These are phyloP conservation scores for Solanum appendiculatum DNA, from an alignment of 257 asterid genomes.

Conservation along the genomic window DNA sequence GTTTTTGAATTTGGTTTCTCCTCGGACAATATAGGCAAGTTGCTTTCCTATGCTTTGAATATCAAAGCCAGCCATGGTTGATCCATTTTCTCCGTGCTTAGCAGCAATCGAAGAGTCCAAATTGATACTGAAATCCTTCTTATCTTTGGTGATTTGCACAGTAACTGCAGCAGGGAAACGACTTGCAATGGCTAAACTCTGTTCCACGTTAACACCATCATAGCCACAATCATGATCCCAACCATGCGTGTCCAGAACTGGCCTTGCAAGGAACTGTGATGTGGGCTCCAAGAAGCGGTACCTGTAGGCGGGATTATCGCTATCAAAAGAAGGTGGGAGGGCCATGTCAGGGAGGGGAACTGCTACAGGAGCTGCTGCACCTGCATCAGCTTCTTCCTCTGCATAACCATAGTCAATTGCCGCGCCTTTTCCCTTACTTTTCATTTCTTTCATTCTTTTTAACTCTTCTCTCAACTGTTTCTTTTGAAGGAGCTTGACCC, in stretches of 20 bases:
- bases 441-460: conserved; percentile 64
- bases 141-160: conserved; percentile 76
- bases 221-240: conserved; percentile 99
- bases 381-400: conserved; percentile 72
- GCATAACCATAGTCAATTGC: conserved; percentile 25
- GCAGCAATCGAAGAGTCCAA: conserved; percentile 71
- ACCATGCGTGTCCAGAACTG: conserved; percentile 86
- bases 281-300: conserved; percentile 94
- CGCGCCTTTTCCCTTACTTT: conserved; percentile 35
- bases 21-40: conserved; percentile 72
- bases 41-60: conserved; percentile 89
- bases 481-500: conserved; percentile 92
- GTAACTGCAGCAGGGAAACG: conserved; percentile 66
- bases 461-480: conserved; percentile 87
- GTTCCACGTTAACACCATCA: conserved; percentile 94
- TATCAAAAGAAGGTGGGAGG: conserved; percentile 81
- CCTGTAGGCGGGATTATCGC: conserved; percentile 69
- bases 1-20: conserved; percentile 63
- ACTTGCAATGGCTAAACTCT: conserved; percentile 49
- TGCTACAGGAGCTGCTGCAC: conserved; percentile 81
- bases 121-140: conserved; percentile 77
- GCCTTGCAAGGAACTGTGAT: conserved; percentile 91
- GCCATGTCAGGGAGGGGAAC: conserved; percentile 99
- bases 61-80: conserved; percentile 85
- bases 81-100: conserved; percentile 60